Evolutionary conservation across 257 asterid genomes (phyloP).

Genomic region (Solanum pennellii): DNA sequence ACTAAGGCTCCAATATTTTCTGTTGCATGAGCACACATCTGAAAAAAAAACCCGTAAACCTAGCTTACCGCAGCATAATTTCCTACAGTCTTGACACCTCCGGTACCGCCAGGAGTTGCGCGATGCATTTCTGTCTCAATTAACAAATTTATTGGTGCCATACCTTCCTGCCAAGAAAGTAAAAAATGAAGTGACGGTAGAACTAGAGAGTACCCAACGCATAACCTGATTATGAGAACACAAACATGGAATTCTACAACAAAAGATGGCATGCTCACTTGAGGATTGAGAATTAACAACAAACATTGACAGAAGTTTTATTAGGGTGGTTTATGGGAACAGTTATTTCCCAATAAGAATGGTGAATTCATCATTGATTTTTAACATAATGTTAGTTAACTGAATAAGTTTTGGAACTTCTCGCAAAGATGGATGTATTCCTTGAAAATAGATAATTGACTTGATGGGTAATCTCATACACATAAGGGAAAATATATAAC

Average conservation of each 20-base stretch:
- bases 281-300: background rate
- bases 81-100: constrained; percentile 92
- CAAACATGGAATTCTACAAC: background rate
- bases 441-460: background rate
- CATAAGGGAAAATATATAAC: background rate
- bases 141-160: constrained; percentile 85
- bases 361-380: background rate
- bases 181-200: background rate
- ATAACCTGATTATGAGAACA: background rate
- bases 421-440: background rate
- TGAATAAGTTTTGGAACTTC: background rate
- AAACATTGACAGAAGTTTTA: background rate
- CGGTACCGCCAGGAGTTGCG: constrained; percentile 98
- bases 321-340: background rate
- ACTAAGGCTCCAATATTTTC: background rate
- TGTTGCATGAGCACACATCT: background rate
- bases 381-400: background rate
- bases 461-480: background rate
- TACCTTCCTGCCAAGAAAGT: constrained; percentile 60
- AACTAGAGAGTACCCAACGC: background rate
- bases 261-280: background rate
- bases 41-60: background rate
- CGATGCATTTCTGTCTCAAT: constrained; percentile 94
- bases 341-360: background rate
- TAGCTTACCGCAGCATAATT: constrained; percentile 86